Conservation (phyloP, 345 rosid genomes). For the Schrenkiella parvula region DNA sequence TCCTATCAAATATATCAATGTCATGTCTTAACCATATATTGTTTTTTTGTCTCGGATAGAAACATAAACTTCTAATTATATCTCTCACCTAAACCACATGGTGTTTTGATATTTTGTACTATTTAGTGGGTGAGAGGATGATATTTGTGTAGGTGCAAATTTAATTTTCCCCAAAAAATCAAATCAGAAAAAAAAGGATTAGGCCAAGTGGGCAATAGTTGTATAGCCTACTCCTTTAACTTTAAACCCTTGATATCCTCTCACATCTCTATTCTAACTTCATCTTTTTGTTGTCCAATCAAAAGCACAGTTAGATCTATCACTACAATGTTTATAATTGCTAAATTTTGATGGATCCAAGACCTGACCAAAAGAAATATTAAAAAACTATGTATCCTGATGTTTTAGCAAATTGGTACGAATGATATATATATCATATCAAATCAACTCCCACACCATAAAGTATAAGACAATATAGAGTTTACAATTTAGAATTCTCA, state of each 20-base stretch:
- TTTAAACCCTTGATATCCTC: conserved; percentile 19
- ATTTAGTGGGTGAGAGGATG: conserved; percentile 23
- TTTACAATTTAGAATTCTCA: background rate
- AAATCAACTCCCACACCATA: background rate
- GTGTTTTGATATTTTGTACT: conserved; percentile 19
- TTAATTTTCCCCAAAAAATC: background rate
- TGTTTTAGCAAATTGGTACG: conserved; percentile 10
- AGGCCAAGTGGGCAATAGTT: conserved; percentile 16
- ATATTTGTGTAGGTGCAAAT: conserved; percentile 2
- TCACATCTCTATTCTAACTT: conserved; percentile 13
- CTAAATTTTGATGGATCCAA: conserved; percentile 14
- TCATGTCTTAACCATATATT: conserved; percentile 23
- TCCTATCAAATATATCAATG: conserved; percentile 29
- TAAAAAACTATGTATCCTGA: background rate
- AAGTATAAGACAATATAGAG: background rate
- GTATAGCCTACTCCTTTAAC: conserved; percentile 10
- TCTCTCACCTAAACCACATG: conserved; percentile 18
- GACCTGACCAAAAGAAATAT: background rate
- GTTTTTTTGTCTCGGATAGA: conserved; percentile 9
- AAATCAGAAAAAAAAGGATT: background rate
- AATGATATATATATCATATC: background rate
- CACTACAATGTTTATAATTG: conserved; percentile 9
- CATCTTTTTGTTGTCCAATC: conserved; percentile 18
- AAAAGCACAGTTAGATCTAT: conserved; percentile 2
- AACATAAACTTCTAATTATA: conserved; percentile 28